Evolutionary conservation across 1,284 basidiomycete genomes (phyloP).

Genomic region (Puccinia novopanici): DNA sequence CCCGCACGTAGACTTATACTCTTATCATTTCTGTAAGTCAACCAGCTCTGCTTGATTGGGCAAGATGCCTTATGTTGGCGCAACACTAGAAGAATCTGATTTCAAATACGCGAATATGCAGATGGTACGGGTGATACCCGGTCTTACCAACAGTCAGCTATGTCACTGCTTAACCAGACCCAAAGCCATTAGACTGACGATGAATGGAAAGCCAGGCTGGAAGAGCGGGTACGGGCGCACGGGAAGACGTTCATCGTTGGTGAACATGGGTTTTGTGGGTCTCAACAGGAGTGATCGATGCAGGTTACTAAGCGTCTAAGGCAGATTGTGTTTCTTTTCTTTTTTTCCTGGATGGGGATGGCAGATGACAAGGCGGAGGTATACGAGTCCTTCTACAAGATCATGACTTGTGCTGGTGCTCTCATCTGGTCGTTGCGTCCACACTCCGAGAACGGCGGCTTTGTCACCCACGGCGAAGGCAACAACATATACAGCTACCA

Average conservation of each 20-base stretch:
- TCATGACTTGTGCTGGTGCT: constrained; percentile 30
- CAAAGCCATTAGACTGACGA: too few relatives aligned
- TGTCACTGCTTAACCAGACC: too few relatives aligned
- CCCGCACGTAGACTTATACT: constrained; percentile 32
- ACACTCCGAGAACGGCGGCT: constrained; percentile 43
- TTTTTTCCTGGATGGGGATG: background rate
- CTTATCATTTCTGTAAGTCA: constrained; percentile 47
- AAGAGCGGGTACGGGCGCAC: constrained; percentile 6
- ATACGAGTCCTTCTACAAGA: constrained; percentile 16
- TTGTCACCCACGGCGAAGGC: constrained; percentile 44
- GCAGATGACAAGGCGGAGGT: constrained; percentile 27
- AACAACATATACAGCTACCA: constrained; percentile 40
- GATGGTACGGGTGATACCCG: constrained; percentile 40
- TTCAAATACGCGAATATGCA: background rate
- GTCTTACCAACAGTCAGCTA: constrained; percentile 13
- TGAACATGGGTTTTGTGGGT: constrained; percentile 50
- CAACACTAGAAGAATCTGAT: background rate
- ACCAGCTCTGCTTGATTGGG: background rate
- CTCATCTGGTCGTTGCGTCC: constrained; percentile 40
- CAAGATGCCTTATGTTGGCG: too few relatives aligned
- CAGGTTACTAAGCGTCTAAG: too few relatives aligned
- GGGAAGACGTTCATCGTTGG: constrained; percentile 43
- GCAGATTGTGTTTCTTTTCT: too few relatives aligned
- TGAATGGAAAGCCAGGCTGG: background rate
- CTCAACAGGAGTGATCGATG: too few relatives aligned